Conservation (phyloP, 2,329 filamentous ascomycete genomes). For the Cladosporium sphaerospermum region DNA sequence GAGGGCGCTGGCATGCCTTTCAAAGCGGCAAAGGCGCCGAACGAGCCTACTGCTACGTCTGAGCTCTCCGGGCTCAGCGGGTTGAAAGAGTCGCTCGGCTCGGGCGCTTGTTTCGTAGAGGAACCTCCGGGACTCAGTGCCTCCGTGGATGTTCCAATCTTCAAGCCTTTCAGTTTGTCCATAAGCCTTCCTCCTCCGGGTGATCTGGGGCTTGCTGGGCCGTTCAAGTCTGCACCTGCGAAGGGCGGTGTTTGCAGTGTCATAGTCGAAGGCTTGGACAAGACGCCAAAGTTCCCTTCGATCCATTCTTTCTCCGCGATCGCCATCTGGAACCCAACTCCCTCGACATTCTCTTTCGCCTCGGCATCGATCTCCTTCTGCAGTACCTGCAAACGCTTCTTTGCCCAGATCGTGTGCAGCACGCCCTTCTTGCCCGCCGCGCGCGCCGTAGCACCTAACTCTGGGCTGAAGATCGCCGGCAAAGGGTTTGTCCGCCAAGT, state of each 20-base stretch:
- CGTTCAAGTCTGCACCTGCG: conserved; percentile 29
- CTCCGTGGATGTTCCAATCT: conserved; percentile 62
- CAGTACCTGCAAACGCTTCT: conserved; percentile 68
- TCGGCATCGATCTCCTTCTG: conserved; percentile 71
- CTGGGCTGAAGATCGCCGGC: conserved; percentile 78
- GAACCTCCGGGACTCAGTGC: conserved; percentile 15
- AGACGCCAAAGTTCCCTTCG: conserved; percentile 67
- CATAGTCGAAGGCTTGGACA: conserved; percentile 36
- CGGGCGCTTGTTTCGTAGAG: conserved; percentile 24
- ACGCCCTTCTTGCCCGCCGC: conserved; percentile 71
- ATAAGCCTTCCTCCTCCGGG: conserved; percentile 63
- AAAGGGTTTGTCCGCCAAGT: conserved; percentile 66
- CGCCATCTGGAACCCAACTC: conserved; percentile 78
- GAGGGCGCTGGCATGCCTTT: conserved; percentile 38
- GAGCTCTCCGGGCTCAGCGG: conserved; percentile 57
- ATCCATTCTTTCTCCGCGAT: conserved; percentile 81
- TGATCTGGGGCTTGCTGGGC: conserved; percentile 55
- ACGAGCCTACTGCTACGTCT: conserved; percentile 58
- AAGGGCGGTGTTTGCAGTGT: conserved; percentile 27
- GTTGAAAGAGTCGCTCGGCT: conserved; percentile 32
- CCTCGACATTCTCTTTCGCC: conserved; percentile 67
- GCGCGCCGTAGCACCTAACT: conserved; percentile 60
- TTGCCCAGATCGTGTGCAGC: conserved; percentile 85
- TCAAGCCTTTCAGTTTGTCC: conserved; percentile 74
- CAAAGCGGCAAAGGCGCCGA: conserved; percentile 53